Evolutionary conservation across 1,284 basidiomycete species (phyloP).

Genomic region (Melampsora americana): DNA sequence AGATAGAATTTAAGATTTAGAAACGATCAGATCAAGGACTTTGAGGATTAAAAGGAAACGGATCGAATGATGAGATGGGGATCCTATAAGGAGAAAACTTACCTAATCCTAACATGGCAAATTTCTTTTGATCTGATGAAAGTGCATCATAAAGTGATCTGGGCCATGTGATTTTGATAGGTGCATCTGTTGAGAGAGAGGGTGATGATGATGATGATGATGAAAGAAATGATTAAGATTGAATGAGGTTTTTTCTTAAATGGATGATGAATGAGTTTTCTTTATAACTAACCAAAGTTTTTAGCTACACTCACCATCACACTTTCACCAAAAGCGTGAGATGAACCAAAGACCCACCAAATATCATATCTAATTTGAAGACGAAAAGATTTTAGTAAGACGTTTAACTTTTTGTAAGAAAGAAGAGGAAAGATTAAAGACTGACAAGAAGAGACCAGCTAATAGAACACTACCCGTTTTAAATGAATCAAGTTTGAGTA

Average conservation of each 20-base stretch:
- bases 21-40: not conserved
- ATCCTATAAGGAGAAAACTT: no score
- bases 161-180: slow-evolving; percentile 60
- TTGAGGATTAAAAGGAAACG: not conserved
- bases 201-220: no score
- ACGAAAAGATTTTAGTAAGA: not conserved
- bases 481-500: slow-evolving; percentile 87
- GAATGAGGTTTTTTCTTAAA: slow-evolving; percentile 71
- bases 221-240: slow-evolving; percentile 4
- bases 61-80: no score
- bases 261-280: no score
- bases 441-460: slow-evolving; percentile 77
- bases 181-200: slow-evolving; percentile 50
- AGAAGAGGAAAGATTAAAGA: slow-evolving; percentile 76
- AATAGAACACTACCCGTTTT: slow-evolving; percentile 79
- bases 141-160: slow-evolving; percentile 51
- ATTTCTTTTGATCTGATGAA: slow-evolving; percentile 58
- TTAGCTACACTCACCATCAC: slow-evolving; percentile 68
- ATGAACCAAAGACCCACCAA: slow-evolving; percentile 44
- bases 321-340: slow-evolving; percentile 52
- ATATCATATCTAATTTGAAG: slow-evolving; percentile 34
- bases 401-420: slow-evolving; percentile 54
- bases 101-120: slow-evolving; percentile 80
- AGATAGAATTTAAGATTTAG: not conserved
- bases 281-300: slow-evolving; percentile 66